A percentile compares a stretch with the other conserved stretches of the same genome.
These are phyloP conservation scores for Aspergillus fructus DNA, from an alignment of 2,329 filamentous ascomycete genomes.

Conservation along the genomic window DNA sequence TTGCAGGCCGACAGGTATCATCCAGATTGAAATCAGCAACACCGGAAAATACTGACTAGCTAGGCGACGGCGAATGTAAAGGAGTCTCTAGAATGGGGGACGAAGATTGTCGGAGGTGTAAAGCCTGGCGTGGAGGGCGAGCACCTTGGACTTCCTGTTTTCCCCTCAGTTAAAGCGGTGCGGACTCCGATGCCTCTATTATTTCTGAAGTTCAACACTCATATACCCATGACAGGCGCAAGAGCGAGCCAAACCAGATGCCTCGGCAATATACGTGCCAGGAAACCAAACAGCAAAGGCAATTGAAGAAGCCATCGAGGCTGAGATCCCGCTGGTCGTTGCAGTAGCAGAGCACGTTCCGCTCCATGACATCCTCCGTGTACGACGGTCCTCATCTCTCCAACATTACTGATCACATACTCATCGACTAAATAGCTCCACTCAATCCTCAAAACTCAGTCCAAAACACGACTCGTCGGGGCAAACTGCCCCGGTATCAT, in stretches of 20 bases:
- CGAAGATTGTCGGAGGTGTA: slow-evolving; percentile 76
- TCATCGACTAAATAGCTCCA: slow-evolving; percentile 52
- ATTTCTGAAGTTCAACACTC: not conserved
- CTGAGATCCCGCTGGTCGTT: slow-evolving; percentile 74
- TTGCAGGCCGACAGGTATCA: slow-evolving; percentile 37
- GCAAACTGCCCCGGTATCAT: slow-evolving; percentile 83
- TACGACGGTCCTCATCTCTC: slow-evolving; percentile 29
- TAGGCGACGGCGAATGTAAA: slow-evolving; percentile 72
- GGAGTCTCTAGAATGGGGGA: slow-evolving; percentile 75
- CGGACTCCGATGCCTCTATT: not conserved
- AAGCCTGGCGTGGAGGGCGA: slow-evolving; percentile 69
- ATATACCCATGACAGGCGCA: slow-evolving; percentile 53
- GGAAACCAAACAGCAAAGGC: slow-evolving; percentile 70
- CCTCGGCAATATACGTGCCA: slow-evolving; percentile 76
- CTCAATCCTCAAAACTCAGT: slow-evolving; percentile 69
- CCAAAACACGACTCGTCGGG: slow-evolving; percentile 69
- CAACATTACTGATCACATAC: not conserved
- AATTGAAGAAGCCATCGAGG: slow-evolving; percentile 77
- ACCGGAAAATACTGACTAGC: slow-evolving; percentile 19
- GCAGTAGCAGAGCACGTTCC: slow-evolving; percentile 80
- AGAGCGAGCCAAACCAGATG: slow-evolving; percentile 69
- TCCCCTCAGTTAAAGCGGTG: slow-evolving; percentile 65
- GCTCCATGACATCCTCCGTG: slow-evolving; percentile 72
- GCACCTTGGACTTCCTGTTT: slow-evolving; percentile 70
- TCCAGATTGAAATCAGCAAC: slow-evolving; percentile 4